Base-by-base conservation (phyloP, 805 yeast genomes). In the Metschnikowia lochheadii region DNA sequence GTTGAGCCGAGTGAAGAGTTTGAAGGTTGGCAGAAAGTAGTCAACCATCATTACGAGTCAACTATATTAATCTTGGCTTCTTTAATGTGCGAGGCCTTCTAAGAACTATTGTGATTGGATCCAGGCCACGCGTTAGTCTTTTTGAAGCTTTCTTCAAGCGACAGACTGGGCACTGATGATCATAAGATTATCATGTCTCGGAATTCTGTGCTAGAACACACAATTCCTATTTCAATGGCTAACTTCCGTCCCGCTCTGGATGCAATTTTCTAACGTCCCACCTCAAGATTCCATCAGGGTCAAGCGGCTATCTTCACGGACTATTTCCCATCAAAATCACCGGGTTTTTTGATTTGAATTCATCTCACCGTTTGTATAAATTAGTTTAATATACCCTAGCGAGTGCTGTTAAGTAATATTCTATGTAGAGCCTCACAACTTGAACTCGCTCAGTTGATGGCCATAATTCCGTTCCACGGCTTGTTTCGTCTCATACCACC, bases 1-100 rank as follows among this genome's bases (percentile, higher is more conserved):
- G 54, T 72, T 91, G 62, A 83, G 85, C 63, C 84, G 97, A 65
- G 97, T 91, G 41, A 89, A 87, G 70, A 88, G 96, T 73, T 78
- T 91, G 71, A 88, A 88, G 68, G 96, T 89, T 39, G 82, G 87
- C n/a, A 66, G 77, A 54, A 69, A 66, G 61, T 72, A 60, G 54
- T 47, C 52, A 8, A n/a, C 17, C 17, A 42, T 42, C n/a, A 26
- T 7, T 21, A n/a, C 31, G 18, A n/a, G 31, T 23, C 17, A 21
- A n/a, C 17, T 14, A 3, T 5, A 21, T 23, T 39, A 7, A n/a
- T 23, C 7, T 39, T 39, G 32, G 41, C 41, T 39, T 14, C 13
- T 21, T 23, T 23, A 8, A 8, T 23, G 11, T 14, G 26, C 23
- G 26, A 11, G 31, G 15, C 17, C 41, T 14, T 39, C 13, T 23